A percentile compares a stretch with the other conserved stretches of the same genome.
Evolutionary conservation across 1,139 yeast genomes (phyloP).

Genomic region (Hyphopichia pseudoburtonii): DNA sequence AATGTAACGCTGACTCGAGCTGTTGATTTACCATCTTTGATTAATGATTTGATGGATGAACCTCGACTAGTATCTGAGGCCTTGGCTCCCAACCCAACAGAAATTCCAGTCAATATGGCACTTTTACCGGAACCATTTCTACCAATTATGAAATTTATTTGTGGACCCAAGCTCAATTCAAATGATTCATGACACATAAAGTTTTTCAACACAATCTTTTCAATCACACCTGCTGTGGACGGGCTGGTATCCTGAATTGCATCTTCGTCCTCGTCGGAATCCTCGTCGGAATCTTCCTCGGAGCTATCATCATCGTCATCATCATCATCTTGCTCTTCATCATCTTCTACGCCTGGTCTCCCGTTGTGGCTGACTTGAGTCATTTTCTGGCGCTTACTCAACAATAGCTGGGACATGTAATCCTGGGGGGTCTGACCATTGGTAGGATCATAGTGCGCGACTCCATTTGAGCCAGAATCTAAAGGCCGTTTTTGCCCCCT

Average conservation of each 20-base stretch:
- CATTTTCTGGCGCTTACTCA: slow-evolving; percentile 11
- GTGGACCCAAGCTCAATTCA: slow-evolving; percentile 74
- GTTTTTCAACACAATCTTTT: slow-evolving; percentile 57
- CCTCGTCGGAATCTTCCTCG: slow-evolving; percentile 5
- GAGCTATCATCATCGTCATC: slow-evolving; percentile 4
- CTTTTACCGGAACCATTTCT: slow-evolving; percentile 95
- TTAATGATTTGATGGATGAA: slow-evolving; percentile 62
- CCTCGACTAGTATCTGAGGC: slow-evolving; percentile 93
- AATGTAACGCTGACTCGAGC: slow-evolving; percentile 63
- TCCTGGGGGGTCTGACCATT: slow-evolving; percentile 13
- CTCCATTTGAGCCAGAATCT: too few species aligned
- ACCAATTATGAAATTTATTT: slow-evolving; percentile 88
- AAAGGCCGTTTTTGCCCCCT: too few species aligned
- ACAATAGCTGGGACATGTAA: slow-evolving; percentile 16
- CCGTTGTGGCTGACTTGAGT: slow-evolving; percentile 8
- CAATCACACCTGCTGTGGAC: slow-evolving; percentile 56
- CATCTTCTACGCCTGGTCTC: slow-evolving; percentile 2
- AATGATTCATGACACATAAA: slow-evolving; percentile 87
- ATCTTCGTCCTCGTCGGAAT: slow-evolving; percentile 7
- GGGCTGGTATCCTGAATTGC: slow-evolving; percentile 17
- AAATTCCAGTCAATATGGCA: slow-evolving; percentile 87
- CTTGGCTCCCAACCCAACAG: slow-evolving; percentile 91
- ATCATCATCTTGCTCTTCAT: slow-evolving; percentile 4
- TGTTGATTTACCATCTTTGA: slow-evolving; percentile 72
- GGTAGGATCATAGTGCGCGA: not conserved